A percentile compares a stretch with the other conserved stretches of the same genome.
Evolutionary conservation across 2,329 filamentous ascomycete genomes (phyloP).

Genomic region (Metarhizium humberi): DNA sequence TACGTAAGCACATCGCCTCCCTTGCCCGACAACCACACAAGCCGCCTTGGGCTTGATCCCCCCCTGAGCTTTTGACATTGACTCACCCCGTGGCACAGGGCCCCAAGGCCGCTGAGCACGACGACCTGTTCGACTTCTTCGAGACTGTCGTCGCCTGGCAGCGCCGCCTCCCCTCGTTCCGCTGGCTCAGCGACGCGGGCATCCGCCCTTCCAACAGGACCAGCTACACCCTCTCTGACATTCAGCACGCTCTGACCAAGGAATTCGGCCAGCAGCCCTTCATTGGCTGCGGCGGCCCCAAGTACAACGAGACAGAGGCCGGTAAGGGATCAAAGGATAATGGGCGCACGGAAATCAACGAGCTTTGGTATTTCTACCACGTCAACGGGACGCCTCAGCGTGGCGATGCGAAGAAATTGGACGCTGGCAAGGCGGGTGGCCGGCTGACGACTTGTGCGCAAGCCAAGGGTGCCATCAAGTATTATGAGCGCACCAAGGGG

Average conservation of each 20-base stretch:
- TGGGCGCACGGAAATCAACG: constrained; percentile 46
- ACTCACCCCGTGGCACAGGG: constrained; percentile 21
- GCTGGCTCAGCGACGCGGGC: constrained; percentile 44
- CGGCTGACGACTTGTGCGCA: constrained; percentile 46
- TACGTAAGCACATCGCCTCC: constrained; percentile 27
- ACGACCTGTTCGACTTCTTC: constrained; percentile 56
- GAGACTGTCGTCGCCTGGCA: constrained; percentile 50
- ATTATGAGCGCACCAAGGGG: constrained; percentile 37
- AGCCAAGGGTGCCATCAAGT: constrained; percentile 40
- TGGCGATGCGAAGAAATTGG: constrained; percentile 32
- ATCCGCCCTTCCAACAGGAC: constrained; percentile 52
- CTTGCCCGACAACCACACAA: too few species aligned
- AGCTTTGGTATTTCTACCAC: constrained; percentile 61
- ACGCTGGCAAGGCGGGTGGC: constrained; percentile 36
- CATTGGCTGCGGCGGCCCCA: constrained; percentile 50
- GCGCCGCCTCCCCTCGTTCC: constrained; percentile 47
- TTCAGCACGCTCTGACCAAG: constrained; percentile 40
- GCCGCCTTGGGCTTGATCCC: too few species aligned
- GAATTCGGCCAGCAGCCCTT: constrained; percentile 48
- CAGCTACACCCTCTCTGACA: constrained; percentile 40
- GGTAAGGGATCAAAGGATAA: constrained; percentile 45
- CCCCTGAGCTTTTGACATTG: too few species aligned
- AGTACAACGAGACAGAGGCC: constrained; percentile 50
- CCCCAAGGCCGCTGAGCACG: constrained; percentile 42
- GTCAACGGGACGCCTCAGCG: constrained; percentile 48